These are phyloP conservation scores for Penicillium mononematosum DNA, from an alignment of 495 filamentous ascomycete species.

Conservation along the genomic window DNA sequence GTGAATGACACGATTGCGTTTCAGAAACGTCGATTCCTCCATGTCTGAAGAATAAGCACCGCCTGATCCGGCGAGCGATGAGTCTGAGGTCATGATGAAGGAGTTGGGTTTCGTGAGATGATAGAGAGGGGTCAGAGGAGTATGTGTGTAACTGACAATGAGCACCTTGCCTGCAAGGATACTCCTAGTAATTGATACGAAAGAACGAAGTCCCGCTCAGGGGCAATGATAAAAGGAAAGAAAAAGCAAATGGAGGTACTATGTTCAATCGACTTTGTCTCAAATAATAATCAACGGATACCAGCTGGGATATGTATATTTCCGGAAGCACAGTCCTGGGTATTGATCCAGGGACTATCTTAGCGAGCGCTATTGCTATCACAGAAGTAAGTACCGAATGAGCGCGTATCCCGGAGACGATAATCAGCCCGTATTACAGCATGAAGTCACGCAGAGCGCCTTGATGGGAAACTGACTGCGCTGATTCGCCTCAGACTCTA, in stretches of 20 bases:
- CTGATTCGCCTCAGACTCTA: constrained; percentile 4
- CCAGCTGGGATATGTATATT: constrained; percentile 22
- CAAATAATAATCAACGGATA: constrained; percentile 8
- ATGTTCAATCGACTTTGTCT: constrained; percentile 12
- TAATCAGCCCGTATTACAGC: not conserved
- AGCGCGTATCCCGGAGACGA: constrained; percentile 15
- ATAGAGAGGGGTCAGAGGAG: constrained; percentile 8
- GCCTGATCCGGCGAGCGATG: constrained; percentile 30
- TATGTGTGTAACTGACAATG: not conserved
- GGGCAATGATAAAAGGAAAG: constrained; percentile 11
- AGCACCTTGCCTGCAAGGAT: constrained; percentile 28
- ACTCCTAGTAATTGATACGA: constrained; percentile 3
- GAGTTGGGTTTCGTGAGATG: constrained; percentile 1
- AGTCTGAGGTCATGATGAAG: constrained; percentile 29
- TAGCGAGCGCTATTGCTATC: constrained; percentile 19
- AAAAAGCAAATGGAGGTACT: constrained; percentile 19
- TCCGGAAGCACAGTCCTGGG: not conserved
- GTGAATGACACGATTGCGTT: constrained; percentile 38
- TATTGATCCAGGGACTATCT: not conserved
- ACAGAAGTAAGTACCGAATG: constrained; percentile 11
- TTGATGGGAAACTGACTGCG: not conserved
- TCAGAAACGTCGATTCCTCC: constrained; percentile 41
- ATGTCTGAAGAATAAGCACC: constrained; percentile 35
- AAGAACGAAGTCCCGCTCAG: constrained; percentile 14
- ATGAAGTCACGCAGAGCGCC: constrained; percentile 6